Conservation (phyloP, 2,329 filamentous ascomycete species). For the Coniochaeta sp. region DNA sequence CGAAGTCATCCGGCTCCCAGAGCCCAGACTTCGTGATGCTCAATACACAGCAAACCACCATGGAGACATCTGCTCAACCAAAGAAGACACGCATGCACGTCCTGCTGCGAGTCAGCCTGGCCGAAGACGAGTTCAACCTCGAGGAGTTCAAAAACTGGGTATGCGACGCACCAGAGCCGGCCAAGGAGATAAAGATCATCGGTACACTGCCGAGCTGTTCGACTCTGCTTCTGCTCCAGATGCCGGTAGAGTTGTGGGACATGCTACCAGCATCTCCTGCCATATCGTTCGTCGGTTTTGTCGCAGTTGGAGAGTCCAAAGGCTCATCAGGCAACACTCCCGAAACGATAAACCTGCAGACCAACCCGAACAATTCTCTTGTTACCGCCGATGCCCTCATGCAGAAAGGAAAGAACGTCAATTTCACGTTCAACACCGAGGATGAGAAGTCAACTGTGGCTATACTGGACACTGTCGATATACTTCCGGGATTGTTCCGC, state of each 20-base stretch:
- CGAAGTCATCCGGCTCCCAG: too few relatives aligned
- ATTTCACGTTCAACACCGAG: neutral
- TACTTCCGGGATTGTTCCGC: neutral
- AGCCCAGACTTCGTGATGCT: too few relatives aligned
- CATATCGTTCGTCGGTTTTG: constrained; percentile 28
- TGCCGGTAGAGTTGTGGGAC: constrained; percentile 12
- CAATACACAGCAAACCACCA: too few relatives aligned
- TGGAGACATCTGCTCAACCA: too few relatives aligned
- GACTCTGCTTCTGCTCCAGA: constrained; percentile 6
- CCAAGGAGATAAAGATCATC: constrained; percentile 5
- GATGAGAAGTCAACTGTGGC: neutral
- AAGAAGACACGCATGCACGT: constrained; percentile 3
- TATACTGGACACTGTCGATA: neutral
- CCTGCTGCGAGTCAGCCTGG: constrained; percentile 6
- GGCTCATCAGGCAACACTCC: neutral
- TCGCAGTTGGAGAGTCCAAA: neutral
- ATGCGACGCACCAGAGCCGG: neutral
- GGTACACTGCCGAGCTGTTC: constrained; percentile 9
- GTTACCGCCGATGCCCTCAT: neutral
- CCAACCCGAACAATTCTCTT: neutral
- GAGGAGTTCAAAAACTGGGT: constrained; percentile 10
- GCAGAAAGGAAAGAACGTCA: neutral
- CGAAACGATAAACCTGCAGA: neutral
- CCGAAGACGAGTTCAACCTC: constrained; percentile 6
- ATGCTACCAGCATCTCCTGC: constrained; percentile 14